Percentiles rank a stretch among this genome's conserved stretches.
Evolutionary conservation across 306 rosid genomes (phyloP).

Genomic region (Pterocarpus macrocarpus): DNA sequence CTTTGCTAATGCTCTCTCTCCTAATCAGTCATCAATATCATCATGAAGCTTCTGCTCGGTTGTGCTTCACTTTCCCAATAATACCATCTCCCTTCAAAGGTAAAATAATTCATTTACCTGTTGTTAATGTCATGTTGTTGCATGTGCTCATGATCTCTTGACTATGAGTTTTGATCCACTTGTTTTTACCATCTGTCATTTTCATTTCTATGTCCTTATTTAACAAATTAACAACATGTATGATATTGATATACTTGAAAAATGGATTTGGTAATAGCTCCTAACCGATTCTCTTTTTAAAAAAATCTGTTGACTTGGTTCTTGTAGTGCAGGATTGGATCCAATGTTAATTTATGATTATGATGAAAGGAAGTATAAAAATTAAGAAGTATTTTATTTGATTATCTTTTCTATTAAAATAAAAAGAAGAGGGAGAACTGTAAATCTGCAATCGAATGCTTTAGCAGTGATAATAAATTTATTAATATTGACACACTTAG

Average conservation of each 20-base stretch:
- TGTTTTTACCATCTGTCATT: background rate
- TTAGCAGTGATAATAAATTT: background rate
- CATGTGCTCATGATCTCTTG: constrained; percentile 14
- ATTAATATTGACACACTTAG: too few relatives aligned
- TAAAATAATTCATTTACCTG: constrained; percentile 31
- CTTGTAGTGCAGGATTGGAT: constrained; percentile 17
- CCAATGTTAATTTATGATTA: constrained; percentile 11
- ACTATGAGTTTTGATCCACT: constrained; percentile 33
- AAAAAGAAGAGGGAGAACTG: background rate
- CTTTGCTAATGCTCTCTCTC: constrained; percentile 28
- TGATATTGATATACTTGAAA: background rate
- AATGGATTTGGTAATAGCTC: constrained; percentile 28
- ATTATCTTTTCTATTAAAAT: background rate
- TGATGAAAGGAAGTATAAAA: background rate
- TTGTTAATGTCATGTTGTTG: constrained; percentile 14
- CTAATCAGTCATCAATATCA: constrained; percentile 19
- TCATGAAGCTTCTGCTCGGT: background rate
- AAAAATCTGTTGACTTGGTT: constrained; percentile 37
- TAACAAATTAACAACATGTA: background rate
- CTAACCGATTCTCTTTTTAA: constrained; percentile 1
- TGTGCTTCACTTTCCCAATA: background rate
- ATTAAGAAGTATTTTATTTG: background rate
- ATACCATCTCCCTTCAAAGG: constrained; percentile 22
- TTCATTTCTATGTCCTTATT: background rate
- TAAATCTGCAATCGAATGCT: background rate